Base-by-base conservation (phyloP, 192 early-diverging fungal species). In the Coemansia sp. region DNA sequence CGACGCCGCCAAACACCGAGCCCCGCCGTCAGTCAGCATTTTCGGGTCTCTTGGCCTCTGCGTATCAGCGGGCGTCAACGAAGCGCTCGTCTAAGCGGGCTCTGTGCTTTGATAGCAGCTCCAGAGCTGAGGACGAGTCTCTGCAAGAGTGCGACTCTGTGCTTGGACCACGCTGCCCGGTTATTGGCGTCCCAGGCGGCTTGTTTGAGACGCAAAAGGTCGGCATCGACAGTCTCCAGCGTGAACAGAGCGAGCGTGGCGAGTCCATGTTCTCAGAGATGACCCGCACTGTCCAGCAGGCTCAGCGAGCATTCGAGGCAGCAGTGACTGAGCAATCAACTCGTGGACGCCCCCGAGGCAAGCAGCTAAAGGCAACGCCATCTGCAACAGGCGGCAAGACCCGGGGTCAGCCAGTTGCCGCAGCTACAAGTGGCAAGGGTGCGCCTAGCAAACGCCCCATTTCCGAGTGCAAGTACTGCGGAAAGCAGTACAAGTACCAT, bases 401-500 rank as follows among this genome's bases (percentile, higher is more conserved):
- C 55, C 19, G 27, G 46, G 15, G 39, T 44, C 21, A 64, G 62
- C 41, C 53, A 29, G 50, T 61, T 25, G 61, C 34, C 44, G 57
- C 27, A 4, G 5, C 39, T 36, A 50, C 57, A 46, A 38, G 29
- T 21, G 44, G 61, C 65, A 37, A 67, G 59, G 11, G 72, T 17
- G 7, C 58, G 3, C 31, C 59, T 10, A 64, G 66, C 58, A 72
- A 72, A 62, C 62, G 74, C 7, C 67, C 78, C 2, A 57, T 81
- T 31, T 81, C 78, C 34, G 78, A 78, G 48, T 90, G 89, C 70
- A 78, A 86, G 37, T 85, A 85, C 68, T 90, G 89, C 53, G 75
- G 83, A 46, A 91, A 89, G 67, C 80, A 80, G 61, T 89, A 88
- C 71, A 86, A 87, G 60, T 87, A 89, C 67, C 84, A 84, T 29